Evolutionary conservation across 148 eudicot species (phyloP), one percentile per base, ranked within the genome.

Genomic region (Rhododendron griersonianum): DNA sequence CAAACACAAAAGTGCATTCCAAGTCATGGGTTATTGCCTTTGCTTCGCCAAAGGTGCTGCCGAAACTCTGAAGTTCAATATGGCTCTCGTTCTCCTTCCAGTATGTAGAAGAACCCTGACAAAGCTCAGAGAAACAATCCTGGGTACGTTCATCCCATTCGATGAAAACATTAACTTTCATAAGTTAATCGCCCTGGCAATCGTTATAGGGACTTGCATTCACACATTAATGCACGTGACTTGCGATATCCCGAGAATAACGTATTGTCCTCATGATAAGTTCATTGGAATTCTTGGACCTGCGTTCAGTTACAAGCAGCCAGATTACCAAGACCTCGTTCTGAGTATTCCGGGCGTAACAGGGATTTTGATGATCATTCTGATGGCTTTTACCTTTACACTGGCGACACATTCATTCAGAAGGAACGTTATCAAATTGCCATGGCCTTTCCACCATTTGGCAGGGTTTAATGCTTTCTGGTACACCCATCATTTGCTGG

Each of bases 101-200:
- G 99, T 98, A 9, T 98, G 98, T 82, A 91, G 99, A 90, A 89
- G 95, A 90, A 95, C 96, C 45, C 96, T 98, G 7, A 98, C 99
- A 0, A 89, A 84, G 59, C 92, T 98, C 77, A 88, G 98, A 82
- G 98, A 96, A 87, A 89, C 98, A 9, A 89, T 91, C 73, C 96
- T 98, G 1, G 88, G 96, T 48, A 57, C 86, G 63, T 25, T 94
- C 5, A 73, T 95, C 37, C 99, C 98, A 37, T 95, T 94, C 23
- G 98, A 95, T 76, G 99, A 98, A 39, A 98, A 95, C 78, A 95
- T 98, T n/a, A 94, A 98, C 87, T 98, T 98, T 88, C 99, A 98
- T 88, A 98, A 94, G 90, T 79, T 94, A 81, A 88, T 98, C 7
- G 94, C 99, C 0, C 69, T 87, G 7, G 98, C 91, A 44, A 92